Base-by-base conservation (phyloP, 2,329 filamentous ascomycete species). In the Penicillium crustosum region DNA sequence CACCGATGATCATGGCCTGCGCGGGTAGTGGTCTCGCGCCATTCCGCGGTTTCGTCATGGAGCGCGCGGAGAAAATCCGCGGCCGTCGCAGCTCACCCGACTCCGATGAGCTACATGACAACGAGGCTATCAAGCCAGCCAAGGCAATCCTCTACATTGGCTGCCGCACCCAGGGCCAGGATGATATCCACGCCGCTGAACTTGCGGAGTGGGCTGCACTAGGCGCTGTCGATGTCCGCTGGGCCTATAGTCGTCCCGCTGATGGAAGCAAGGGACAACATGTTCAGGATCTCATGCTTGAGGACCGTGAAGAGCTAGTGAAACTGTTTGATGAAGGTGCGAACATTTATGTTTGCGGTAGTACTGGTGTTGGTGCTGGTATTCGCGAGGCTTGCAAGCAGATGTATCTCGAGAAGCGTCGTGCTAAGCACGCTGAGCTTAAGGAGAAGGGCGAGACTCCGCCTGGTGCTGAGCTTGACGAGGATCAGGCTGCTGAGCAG, bases 271-370 rank as follows among this genome's bases (percentile, higher is more conserved):
- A 78, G 6, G 84, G 81, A 0, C 77, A 77, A 59, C 79, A 85
- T 59, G 80, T 84, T 2, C 82, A 84, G 62, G 81, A 86, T 48
- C 69, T 78, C 13, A 63, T 86, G 56, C 79, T 78, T 63, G 71
- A 74, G 29, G 81, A 85, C 25, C 68, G 78, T 0, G 70, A 74
- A 17, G 76, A 81, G 10, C 67, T 82, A 2, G 66, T 76, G 9
- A 68, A 74, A 25, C 62, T 84, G 35, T 83, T 81, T 57, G 72
- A 77, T 0, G 61, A 70, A 6, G 81, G 80, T 0, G 82, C 86
- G 0, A 82, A 82, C 66, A 73, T 88, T 0, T 90, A 84, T 65
- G 81, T 89, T 2, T 91, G 88, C 68, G 88, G 88, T 4, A 84
- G 83, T 43, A 75, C 78, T 5, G 75, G 74, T 15, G 75, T 86